Evolutionary conservation across 1,139 yeast genomes (phyloP), one percentile per base, ranked within the genome.

Genomic region (Suhomyces bokatorum): DNA sequence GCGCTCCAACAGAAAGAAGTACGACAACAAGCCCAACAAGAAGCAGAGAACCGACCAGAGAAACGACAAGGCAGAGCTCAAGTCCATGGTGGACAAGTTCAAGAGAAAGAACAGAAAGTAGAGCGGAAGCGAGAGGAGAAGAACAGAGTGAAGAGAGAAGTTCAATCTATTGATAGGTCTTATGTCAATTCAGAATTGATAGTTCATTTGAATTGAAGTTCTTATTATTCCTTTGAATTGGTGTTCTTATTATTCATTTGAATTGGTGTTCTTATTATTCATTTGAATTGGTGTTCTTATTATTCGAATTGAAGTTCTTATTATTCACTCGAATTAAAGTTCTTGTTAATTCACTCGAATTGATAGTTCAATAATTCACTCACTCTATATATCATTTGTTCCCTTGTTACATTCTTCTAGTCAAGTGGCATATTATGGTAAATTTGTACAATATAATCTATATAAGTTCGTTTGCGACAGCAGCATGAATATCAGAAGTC

Each of bases 1-100:
- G 63, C 79, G 96, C 54, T 77, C 85, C 30, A 80, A 80, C 59
- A 78, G 95, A 59, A 62, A 62, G 49, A 53, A 48, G 33, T 46
- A 46, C 15, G 43, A 44, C 22, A 36, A 47, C 10, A 47, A 43
- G 32, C 34, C 46, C 12, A 44, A 49, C 44, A 55, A 60, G 50
- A 57, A 55, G 37, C 56, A 51, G 32, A 51, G 50, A 42, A 44
- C 26, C 6, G 15, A 26, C 14, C 20, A 34, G 9, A 31, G 8
- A n/a, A 22, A 27, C 26, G 32, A 40, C 26, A 34, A 32, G 22
- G 30, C 37, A 26, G 59, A 57, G 15, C 47, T 62, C 44, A 46
- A 43, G 29, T 47, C 57, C n/a, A 58, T 63, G 56, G 68, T 63
- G 15, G 54, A 59, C 37, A 63, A 61, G 52, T 53, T 64, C 31